A percentile compares a stretch with the other conserved stretches of the same genome.
Evolutionary conservation across 1,284 basidiomycete genomes (phyloP).

Genomic region (Inonotus hispidus): DNA sequence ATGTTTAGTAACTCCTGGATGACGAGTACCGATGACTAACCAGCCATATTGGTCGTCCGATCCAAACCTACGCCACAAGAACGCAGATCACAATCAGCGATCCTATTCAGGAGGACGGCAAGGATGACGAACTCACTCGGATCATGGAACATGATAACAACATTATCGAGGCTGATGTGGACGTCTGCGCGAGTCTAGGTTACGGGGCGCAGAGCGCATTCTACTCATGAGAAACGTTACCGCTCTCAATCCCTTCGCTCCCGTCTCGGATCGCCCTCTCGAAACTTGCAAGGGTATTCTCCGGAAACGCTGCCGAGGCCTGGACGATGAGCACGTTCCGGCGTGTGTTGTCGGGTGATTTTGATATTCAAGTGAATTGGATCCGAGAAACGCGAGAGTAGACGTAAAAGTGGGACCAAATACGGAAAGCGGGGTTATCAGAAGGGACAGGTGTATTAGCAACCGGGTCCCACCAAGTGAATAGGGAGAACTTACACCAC

Average conservation of each 20-base stretch:
- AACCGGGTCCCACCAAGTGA: background rate
- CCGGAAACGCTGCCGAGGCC: slow-evolving; percentile 84
- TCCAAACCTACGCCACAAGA: slow-evolving; percentile 44
- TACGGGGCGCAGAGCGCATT: slow-evolving; percentile 14
- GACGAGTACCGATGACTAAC: slow-evolving; percentile 30
- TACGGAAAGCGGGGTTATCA: background rate
- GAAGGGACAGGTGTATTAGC: background rate
- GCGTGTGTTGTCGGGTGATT: too few relatives aligned
- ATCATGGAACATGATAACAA: slow-evolving; percentile 96
- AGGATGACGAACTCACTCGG: slow-evolving; percentile 50
- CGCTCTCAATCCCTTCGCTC: slow-evolving; percentile 92
- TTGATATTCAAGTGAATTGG: too few relatives aligned
- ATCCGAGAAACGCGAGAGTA: too few relatives aligned
- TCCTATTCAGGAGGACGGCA: background rate
- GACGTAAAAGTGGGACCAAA: background rate
- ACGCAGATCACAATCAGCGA: slow-evolving; percentile 9
- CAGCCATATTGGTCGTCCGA: slow-evolving; percentile 64
- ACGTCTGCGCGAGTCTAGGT: slow-evolving; percentile 67
- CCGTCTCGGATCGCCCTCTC: slow-evolving; percentile 90
- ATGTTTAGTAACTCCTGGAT: slow-evolving; percentile 23
- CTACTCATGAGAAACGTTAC: slow-evolving; percentile 43
- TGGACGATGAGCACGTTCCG: slow-evolving; percentile 29
- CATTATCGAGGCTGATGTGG: slow-evolving; percentile 86
- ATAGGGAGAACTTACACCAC: slow-evolving; percentile 61
- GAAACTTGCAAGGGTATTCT: slow-evolving; percentile 92